A percentile compares a stretch with the other conserved stretches of the same genome.
These are phyloP conservation scores for Quercus dentata DNA, from an alignment of 306 rosid species.

Conservation along the genomic window DNA sequence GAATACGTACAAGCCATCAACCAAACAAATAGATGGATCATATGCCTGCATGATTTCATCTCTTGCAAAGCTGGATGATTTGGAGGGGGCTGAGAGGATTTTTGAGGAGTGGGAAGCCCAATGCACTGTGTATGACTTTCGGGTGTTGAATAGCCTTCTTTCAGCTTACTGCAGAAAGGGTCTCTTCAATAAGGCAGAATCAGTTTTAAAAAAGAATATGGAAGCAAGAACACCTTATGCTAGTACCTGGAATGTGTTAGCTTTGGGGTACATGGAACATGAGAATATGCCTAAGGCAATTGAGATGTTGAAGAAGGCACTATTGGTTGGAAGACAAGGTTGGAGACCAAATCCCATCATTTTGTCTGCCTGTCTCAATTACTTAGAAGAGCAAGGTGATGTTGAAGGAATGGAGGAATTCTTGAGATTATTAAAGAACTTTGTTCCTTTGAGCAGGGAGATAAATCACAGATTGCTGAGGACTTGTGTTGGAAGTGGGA, in stretches of 20 bases:
- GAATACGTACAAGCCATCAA: constrained; percentile 25
- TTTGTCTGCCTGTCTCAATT: constrained; percentile 28
- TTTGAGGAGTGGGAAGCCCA: constrained; percentile 39
- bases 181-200: constrained; percentile 36
- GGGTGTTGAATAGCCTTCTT: constrained; percentile 37
- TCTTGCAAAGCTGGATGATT: constrained; percentile 32
- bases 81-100: constrained; percentile 34
- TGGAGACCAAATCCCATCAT: constrained; percentile 20
- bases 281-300: constrained; percentile 22
- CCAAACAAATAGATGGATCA: neutral
- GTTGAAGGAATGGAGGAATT: constrained; percentile 27
- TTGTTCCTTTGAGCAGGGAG: constrained; percentile 16
- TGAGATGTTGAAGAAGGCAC: constrained; percentile 34
- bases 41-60: constrained; percentile 35
- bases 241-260: constrained; percentile 33
- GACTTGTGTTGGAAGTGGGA: constrained; percentile 16
- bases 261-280: constrained; percentile 26
- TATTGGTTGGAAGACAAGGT: constrained; percentile 21
- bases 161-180: constrained; percentile 37
- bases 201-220: constrained; percentile 5
- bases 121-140: constrained; percentile 25
- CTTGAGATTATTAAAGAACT: neutral
- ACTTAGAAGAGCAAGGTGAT: constrained; percentile 33
- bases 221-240: constrained; percentile 29
- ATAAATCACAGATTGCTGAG: constrained; percentile 24